Evolutionary conservation across 78 protist species (phyloP).

Genomic region (Chrysochromulina parva): DNA sequence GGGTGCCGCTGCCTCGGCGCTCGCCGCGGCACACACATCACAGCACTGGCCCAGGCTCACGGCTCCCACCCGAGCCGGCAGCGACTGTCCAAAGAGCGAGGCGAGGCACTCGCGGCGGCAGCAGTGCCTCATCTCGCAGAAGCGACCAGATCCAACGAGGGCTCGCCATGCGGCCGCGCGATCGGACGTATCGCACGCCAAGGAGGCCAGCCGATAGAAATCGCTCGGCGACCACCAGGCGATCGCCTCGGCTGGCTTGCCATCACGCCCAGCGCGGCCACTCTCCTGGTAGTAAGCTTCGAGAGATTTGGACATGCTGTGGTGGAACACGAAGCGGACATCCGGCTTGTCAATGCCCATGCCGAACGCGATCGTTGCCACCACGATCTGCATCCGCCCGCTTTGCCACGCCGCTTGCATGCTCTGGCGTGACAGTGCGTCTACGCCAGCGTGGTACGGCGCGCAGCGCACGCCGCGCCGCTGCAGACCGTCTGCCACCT

Average conservation of each 20-base stretch:
- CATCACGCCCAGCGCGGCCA: constrained; percentile 93
- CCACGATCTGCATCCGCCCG: constrained; percentile 75
- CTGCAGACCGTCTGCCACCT: constrained; percentile 58
- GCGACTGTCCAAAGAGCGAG: neutral
- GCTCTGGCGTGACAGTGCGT: constrained; percentile 52
- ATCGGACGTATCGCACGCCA: neutral
- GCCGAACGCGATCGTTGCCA: constrained; percentile 98
- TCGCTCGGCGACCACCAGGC: constrained; percentile 1
- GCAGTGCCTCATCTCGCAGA: neutral
- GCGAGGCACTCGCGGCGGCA: constrained; percentile 3
- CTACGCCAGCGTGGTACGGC: constrained; percentile 49
- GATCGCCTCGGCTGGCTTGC: constrained; percentile 29
- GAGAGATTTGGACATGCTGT: constrained; percentile 88
- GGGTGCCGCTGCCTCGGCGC: too few species aligned
- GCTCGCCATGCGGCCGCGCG: neutral
- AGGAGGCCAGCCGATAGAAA: neutral
- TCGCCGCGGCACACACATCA: neutral
- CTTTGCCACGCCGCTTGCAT: constrained; percentile 78
- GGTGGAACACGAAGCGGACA: constrained; percentile 89
- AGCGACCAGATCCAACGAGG: neutral
- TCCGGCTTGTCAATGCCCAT: constrained; percentile 98
- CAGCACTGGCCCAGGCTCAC: neutral
- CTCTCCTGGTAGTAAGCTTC: constrained; percentile 91
- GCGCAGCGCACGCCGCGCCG: neutral
- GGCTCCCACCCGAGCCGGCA: neutral